Evolutionary conservation across 768 basidiomycete species (phyloP).

Genomic region (Tulasnella sp.): DNA sequence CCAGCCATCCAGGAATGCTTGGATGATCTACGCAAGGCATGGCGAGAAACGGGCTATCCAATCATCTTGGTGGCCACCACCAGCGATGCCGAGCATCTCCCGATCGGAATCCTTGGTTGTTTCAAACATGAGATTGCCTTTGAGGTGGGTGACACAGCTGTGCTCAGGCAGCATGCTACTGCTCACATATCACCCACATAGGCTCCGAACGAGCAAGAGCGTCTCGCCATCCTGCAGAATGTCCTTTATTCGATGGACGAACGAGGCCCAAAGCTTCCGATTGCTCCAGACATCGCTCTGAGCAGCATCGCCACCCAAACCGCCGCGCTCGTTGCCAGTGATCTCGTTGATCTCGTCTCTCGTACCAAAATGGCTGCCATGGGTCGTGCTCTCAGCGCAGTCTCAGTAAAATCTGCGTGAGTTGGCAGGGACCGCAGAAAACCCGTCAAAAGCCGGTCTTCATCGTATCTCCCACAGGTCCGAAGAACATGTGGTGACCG

Average conservation of each 20-base stretch:
- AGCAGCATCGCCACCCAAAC: constrained; percentile 67
- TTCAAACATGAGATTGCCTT: constrained; percentile 82
- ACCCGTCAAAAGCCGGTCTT: neutral
- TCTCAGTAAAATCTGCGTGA: constrained; percentile 26
- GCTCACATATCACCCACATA: constrained; percentile 24
- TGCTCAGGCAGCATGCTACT: too few relatives aligned
- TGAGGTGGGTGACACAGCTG: constrained; percentile 43
- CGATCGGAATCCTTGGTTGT: constrained; percentile 46
- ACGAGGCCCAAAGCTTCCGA: constrained; percentile 20
- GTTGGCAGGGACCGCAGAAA: neutral
- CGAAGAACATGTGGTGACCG: neutral
- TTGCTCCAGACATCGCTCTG: constrained; percentile 75
- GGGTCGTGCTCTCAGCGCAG: constrained; percentile 31
- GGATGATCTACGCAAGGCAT: constrained; percentile 40
- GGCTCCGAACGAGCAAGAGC: constrained; percentile 72
- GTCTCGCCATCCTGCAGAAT: constrained; percentile 46
- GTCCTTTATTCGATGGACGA: constrained; percentile 26
- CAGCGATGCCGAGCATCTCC: constrained; percentile 51
- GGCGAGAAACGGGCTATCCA: constrained; percentile 54
- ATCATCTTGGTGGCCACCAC: constrained; percentile 68
- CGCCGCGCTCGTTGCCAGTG: constrained; percentile 77
- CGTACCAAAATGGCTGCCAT: constrained; percentile 48
- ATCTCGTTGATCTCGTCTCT: constrained; percentile 57
- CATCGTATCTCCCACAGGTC: neutral
- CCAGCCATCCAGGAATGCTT: constrained; percentile 54